phyloP scores from a whole-genome alignment of 768 basidiomycete species.

The Russula vinacea region DNA sequence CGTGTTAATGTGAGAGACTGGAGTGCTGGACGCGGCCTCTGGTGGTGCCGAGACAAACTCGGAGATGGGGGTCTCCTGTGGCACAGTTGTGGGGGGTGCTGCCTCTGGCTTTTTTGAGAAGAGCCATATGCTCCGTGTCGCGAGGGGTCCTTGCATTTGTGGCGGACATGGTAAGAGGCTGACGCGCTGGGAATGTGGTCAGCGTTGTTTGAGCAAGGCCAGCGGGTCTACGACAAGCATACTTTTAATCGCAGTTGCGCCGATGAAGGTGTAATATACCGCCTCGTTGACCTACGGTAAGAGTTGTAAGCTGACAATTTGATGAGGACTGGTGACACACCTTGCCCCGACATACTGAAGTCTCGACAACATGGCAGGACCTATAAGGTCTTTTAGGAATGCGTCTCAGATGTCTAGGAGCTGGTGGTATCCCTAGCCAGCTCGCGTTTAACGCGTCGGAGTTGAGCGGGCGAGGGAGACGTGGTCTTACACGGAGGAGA shows the following conservation, averaged over 20 bases:
- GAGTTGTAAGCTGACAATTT: not conserved
- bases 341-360: conserved; percentile 21
- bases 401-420: not conserved
- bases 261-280: conserved; percentile 4
- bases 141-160: not conserved
- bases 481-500: not conserved
- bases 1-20: not conserved
- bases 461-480: not conserved
- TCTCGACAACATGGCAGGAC: conserved; percentile 21
- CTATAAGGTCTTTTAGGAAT: conserved; percentile 4
- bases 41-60: not conserved
- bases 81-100: not conserved
- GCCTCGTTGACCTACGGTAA: conserved; percentile 13
- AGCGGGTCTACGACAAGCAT: not conserved
- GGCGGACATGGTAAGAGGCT: not conserved
- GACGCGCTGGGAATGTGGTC: conserved; percentile 16
- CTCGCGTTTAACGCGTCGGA: not conserved
- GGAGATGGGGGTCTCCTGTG: not conserved
- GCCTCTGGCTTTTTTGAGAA: conserved; percentile 21
- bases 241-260: conserved; percentile 14
- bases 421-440: not conserved
- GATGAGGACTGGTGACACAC: conserved; percentile 1
- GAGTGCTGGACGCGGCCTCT: not conserved
- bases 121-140: conserved; percentile 20
- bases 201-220: not conserved